Conservation (phyloP, 106 monocot species). For the Dioscorea alata region DNA sequence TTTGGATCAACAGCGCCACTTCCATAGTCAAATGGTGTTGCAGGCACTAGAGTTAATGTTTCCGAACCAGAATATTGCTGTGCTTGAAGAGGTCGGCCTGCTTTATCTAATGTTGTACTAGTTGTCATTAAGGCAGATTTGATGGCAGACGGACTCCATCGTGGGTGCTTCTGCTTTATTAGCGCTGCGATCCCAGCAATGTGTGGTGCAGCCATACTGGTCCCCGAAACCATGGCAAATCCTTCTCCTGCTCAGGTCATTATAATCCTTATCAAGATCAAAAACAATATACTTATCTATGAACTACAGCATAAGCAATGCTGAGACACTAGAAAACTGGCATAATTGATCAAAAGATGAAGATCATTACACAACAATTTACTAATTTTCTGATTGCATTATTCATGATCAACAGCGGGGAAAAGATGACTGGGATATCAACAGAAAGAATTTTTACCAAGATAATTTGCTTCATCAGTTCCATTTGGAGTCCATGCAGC, state of each 20-base stretch:
- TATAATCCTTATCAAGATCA: no score
- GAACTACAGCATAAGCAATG: no score
- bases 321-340: no score
- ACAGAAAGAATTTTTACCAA: slow-evolving; percentile 29
- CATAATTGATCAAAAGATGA: no score
- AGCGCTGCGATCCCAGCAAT: slow-evolving; percentile 95
- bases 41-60: slow-evolving; percentile 46
- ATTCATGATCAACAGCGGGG: no score
- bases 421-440: no score
- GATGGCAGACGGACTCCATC: slow-evolving; percentile 88
- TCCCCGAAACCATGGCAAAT: slow-evolving; percentile 95
- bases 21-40: slow-evolving; percentile 92
- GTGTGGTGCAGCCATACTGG: slow-evolving; percentile 97
- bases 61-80: slow-evolving; percentile 68
- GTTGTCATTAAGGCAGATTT: slow-evolving; percentile 99
- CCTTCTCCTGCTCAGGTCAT: slow-evolving; percentile 60
- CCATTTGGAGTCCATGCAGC: slow-evolving; percentile 98
- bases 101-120: slow-evolving; percentile 53
- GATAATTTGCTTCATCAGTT: slow-evolving; percentile 85
- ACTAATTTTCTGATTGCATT: no score
- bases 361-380: no score
- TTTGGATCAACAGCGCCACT: slow-evolving; percentile 84
- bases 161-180: slow-evolving; percentile 75
- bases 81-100: slow-evolving; percentile 66
- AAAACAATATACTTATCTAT: no score